These are phyloP conservation scores for Aaosphaeria arxii DNA, from an alignment of 2,329 filamentous ascomycete genomes.

Conservation along the genomic window DNA sequence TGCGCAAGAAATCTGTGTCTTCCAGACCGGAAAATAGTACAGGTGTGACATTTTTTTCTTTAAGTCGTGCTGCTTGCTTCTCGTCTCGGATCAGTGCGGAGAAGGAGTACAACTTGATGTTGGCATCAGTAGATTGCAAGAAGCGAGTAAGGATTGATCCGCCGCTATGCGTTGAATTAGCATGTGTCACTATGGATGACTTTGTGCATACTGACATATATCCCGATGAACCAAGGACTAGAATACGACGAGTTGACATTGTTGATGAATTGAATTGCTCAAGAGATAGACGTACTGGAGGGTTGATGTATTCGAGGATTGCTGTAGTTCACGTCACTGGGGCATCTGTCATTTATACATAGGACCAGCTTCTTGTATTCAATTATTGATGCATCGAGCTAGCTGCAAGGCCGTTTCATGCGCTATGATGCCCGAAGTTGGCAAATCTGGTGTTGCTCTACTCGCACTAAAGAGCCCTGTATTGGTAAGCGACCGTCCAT, in stretches of 20 bases:
- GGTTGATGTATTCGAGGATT: too few relatives aligned
- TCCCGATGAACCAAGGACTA: constrained; percentile 3
- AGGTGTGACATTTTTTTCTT: neutral
- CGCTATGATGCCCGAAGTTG: too few relatives aligned
- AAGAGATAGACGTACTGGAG: too few relatives aligned
- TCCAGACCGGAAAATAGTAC: neutral
- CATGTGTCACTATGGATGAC: neutral
- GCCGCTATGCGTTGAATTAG: neutral
- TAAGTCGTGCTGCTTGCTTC: neutral
- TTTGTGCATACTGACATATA: constrained; percentile 1
- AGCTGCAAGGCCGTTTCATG: too few relatives aligned
- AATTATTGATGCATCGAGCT: too few relatives aligned
- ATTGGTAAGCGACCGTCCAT: too few relatives aligned
- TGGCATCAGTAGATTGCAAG: neutral
- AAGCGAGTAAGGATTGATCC: neutral
- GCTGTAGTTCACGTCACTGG: too few relatives aligned
- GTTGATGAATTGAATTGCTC: too few relatives aligned
- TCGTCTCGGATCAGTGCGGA: constrained; percentile 1
- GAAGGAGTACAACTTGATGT: neutral
- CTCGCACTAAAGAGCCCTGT: too few relatives aligned
- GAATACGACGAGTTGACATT: neutral
- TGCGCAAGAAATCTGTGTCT: neutral
- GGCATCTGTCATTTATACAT: too few relatives aligned
- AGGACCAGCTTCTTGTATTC: too few relatives aligned
- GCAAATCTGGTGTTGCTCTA: too few relatives aligned